phyloP scores from a whole-genome alignment of 257 asterid genomes.

The Orobanche coerulescens region DNA sequence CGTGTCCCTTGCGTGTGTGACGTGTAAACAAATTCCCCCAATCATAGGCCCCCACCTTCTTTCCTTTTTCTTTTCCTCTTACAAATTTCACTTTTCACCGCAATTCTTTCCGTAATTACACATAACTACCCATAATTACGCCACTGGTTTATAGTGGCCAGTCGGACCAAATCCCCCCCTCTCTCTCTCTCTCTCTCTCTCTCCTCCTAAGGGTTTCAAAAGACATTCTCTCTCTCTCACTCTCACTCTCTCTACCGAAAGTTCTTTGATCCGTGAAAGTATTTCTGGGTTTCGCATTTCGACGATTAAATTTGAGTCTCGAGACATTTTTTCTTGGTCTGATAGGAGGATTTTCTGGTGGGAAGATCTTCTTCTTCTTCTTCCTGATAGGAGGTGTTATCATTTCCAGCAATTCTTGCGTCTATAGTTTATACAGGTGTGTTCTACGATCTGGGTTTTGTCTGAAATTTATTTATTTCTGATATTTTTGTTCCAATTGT shows the following conservation, averaged over 20 bases:
- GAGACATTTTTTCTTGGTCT: background rate
- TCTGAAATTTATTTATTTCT: background rate
- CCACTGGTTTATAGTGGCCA: background rate
- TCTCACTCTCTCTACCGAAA: background rate
- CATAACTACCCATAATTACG: slow-evolving; percentile 18
- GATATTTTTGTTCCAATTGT: background rate
- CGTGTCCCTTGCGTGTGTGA: slow-evolving; percentile 44
- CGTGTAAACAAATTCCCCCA: slow-evolving; percentile 27
- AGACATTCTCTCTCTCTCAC: slow-evolving; percentile 21
- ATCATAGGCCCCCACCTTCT: slow-evolving; percentile 14
- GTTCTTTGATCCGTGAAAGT: background rate
- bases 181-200: slow-evolving; percentile 20
- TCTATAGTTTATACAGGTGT: background rate
- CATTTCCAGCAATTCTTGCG: slow-evolving; percentile 1
- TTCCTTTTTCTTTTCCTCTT: background rate
- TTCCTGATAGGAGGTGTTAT: background rate
- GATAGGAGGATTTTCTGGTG: background rate
- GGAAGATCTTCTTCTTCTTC: background rate
- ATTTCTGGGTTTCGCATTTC: background rate
- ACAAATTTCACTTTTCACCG: background rate
- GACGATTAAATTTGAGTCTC: slow-evolving; percentile 6
- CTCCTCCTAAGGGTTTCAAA: slow-evolving; percentile 44
- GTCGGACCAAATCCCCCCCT: slow-evolving; percentile 17
- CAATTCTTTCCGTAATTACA: background rate
- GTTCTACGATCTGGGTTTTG: slow-evolving; percentile 11